These are phyloP conservation scores for Aspergillus neoniger DNA, from an alignment of 2,329 filamentous ascomycete species.

Conservation along the genomic window DNA sequence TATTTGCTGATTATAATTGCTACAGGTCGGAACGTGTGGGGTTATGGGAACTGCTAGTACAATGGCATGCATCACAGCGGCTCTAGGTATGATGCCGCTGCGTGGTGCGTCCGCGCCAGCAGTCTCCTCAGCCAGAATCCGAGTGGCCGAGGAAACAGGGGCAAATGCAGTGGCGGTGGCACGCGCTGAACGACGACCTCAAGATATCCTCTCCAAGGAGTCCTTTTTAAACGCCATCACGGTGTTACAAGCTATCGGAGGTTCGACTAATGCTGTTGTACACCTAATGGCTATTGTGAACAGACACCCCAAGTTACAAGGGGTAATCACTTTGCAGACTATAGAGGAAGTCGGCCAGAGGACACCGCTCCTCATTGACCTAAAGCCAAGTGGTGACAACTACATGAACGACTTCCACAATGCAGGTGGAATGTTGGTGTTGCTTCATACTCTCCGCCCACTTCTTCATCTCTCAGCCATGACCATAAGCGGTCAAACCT, in stretches of 20 bases:
- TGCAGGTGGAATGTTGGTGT: slow-evolving; percentile 53
- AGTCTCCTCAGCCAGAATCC: slow-evolving; percentile 53
- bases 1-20: not conserved
- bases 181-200: slow-evolving; percentile 42
- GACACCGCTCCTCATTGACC: slow-evolving; percentile 52
- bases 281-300: slow-evolving; percentile 58
- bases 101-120: slow-evolving; percentile 56
- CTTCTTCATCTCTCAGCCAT: slow-evolving; percentile 49
- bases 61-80: slow-evolving; percentile 57
- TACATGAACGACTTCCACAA: slow-evolving; percentile 60
- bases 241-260: slow-evolving; percentile 57
- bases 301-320: slow-evolving; percentile 51
- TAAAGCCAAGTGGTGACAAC: slow-evolving; percentile 57
- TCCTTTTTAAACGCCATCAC: slow-evolving; percentile 57
- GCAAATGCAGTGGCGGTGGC: slow-evolving; percentile 51
- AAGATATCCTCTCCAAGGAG: slow-evolving; percentile 48
- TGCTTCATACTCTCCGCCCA: slow-evolving; percentile 50
- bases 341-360: slow-evolving; percentile 52
- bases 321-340: slow-evolving; percentile 48
- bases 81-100: slow-evolving; percentile 56
- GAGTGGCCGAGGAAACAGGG: slow-evolving; percentile 58
- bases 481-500: slow-evolving; percentile 51
- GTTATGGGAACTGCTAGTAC: slow-evolving; percentile 61
- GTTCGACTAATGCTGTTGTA: slow-evolving; percentile 58
- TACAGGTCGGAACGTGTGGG: slow-evolving; percentile 54